phyloP scores from a whole-genome alignment of 768 basidiomycete species.

The Mycena filopes region DNA sequence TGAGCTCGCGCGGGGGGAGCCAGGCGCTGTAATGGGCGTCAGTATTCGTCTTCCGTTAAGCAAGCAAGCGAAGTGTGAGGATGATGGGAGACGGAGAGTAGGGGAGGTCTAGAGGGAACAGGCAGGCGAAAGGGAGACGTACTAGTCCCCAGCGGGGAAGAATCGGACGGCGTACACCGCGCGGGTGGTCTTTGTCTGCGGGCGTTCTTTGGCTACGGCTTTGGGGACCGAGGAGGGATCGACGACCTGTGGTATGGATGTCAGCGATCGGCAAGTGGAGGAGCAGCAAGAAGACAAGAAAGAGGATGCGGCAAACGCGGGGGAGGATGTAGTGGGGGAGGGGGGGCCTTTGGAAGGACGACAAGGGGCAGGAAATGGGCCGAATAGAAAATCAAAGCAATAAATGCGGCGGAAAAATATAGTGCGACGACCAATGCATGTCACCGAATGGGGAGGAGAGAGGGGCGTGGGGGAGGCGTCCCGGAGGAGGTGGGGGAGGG shows the following conservation, averaged over 20 bases:
- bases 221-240: conserved; percentile 75
- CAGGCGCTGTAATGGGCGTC: conserved; percentile 70
- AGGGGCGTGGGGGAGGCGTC: neutral
- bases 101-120: neutral
- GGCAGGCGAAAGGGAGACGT: conserved; percentile 48
- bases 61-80: neutral
- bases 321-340: neutral
- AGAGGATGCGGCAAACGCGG: neutral
- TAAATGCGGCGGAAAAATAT: too few relatives aligned
- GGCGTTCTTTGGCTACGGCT: conserved; percentile 75
- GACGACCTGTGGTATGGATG: conserved; percentile 69
- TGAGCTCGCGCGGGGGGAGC: conserved; percentile 86
- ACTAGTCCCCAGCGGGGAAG: conserved; percentile 97
- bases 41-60: conserved; percentile 16
- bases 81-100: neutral
- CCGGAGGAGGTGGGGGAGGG: neutral
- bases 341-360: neutral
- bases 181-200: conserved; percentile 76
- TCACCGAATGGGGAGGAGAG: neutral
- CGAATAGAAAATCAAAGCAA: too few relatives aligned
- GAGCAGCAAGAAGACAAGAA: too few relatives aligned
- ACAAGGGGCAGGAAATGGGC: neutral
- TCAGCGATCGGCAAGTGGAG: neutral
- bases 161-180: conserved; percentile 76
- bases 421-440: too few relatives aligned